Percentiles rank a stretch among this genome's conserved stretches.
These are phyloP conservation scores for Panicum miliaceum DNA, from an alignment of 176 grass and related monocot species.

Conservation along the genomic window DNA sequence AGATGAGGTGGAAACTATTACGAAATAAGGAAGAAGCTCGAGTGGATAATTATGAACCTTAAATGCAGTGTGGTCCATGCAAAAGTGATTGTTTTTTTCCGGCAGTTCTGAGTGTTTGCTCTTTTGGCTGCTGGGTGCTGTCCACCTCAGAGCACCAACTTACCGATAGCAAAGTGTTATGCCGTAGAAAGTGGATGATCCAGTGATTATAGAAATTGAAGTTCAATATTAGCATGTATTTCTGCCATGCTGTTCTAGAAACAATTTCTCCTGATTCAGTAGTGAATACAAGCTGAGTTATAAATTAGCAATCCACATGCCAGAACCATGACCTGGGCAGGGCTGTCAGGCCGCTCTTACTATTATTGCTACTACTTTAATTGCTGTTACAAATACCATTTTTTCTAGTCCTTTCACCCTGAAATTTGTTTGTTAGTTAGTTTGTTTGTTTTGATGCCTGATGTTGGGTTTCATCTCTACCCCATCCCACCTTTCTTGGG, in stretches of 20 bases:
- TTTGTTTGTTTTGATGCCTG: background rate
- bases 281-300: background rate
- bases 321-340: background rate
- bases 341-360: background rate
- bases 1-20: background rate
- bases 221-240: background rate
- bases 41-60: conserved; percentile 14
- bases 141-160: conserved; percentile 23
- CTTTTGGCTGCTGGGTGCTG: background rate
- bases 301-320: background rate
- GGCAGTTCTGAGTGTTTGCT: background rate
- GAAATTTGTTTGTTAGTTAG: background rate
- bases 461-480: background rate
- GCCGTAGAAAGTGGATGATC: background rate
- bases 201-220: background rate
- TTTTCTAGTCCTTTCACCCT: background rate
- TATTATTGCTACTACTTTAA: background rate
- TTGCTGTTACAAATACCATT: background rate
- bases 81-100: background rate
- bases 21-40: background rate
- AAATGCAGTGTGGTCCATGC: conserved; percentile 24
- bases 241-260: background rate
- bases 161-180: conserved; percentile 8
- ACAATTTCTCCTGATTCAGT: background rate
- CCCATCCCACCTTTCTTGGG: background rate